These are phyloP conservation scores for Trichoderma guizhouense DNA, from an alignment of 2,329 filamentous ascomycete genomes.

Conservation along the genomic window DNA sequence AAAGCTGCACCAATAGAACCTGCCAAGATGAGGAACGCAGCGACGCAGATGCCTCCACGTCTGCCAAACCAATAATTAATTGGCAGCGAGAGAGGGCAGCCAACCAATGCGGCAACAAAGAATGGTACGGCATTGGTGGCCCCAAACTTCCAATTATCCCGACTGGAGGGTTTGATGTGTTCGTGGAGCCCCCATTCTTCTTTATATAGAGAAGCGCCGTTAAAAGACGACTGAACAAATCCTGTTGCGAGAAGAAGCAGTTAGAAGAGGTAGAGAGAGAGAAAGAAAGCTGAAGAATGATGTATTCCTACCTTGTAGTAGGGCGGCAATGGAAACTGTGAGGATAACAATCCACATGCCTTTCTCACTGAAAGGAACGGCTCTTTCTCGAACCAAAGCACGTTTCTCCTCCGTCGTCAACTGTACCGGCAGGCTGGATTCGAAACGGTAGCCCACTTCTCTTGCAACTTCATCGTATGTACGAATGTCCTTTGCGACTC, in stretches of 20 bases:
- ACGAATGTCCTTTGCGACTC: conserved; percentile 40
- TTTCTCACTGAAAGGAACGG: conserved; percentile 38
- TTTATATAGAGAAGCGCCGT: conserved; percentile 38
- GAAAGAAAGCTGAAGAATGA: not conserved
- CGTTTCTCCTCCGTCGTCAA: conserved; percentile 35
- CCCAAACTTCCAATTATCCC: conserved; percentile 38
- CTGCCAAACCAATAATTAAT: conserved; percentile 41
- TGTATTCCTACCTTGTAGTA: conserved; percentile 33
- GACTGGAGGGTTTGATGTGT: not conserved
- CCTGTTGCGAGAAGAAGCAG: conserved; percentile 25
- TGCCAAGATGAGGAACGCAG: conserved; percentile 38
- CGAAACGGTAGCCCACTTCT: conserved; percentile 21
- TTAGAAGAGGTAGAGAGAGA: not conserved
- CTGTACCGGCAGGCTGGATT: conserved; percentile 30
- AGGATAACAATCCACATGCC: conserved; percentile 40
- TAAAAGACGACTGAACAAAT: conserved; percentile 44
- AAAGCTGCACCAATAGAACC: conserved; percentile 39
- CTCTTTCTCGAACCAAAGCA: conserved; percentile 37
- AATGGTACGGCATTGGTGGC: conserved; percentile 40
- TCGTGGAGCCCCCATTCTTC: conserved; percentile 22
- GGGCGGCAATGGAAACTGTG: conserved; percentile 43
- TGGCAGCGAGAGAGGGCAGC: conserved; percentile 39
- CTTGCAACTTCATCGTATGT: conserved; percentile 38
- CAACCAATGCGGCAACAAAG: conserved; percentile 37
- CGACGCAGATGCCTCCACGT: conserved; percentile 38